Evolutionary conservation across 371 early-diverging fungal genomes (phyloP).

Genomic region (Actinomortierella wolfii): DNA sequence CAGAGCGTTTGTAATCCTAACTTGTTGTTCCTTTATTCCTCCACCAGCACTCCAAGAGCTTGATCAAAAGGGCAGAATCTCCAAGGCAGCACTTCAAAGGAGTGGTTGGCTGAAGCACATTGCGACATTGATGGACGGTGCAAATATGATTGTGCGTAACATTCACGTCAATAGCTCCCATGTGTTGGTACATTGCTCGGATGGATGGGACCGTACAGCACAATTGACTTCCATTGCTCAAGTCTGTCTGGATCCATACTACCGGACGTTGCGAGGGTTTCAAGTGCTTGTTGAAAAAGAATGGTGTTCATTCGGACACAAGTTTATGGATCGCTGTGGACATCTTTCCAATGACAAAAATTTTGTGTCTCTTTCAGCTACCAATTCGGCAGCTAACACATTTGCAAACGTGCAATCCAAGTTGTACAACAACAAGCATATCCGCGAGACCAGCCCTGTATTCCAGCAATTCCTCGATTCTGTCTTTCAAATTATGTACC

Average conservation of each 20-base stretch:
- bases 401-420: conserved; percentile 76
- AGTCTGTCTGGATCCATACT: conserved; percentile 93
- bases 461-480: conserved; percentile 97
- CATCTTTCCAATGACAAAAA: conserved; percentile 80
- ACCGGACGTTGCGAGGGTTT: conserved; percentile 92
- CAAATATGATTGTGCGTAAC: conserved; percentile 79
- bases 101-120: conserved; percentile 93
- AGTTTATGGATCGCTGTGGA: conserved; percentile 92
- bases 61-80: conserved; percentile 57
- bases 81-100: conserved; percentile 55
- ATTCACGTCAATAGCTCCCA: conserved; percentile 79
- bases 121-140: conserved; percentile 79
- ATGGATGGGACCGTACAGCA: conserved; percentile 98
- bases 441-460: conserved; percentile 90
- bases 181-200: conserved; percentile 97
- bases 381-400: conserved; percentile 65
- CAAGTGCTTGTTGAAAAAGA: conserved; percentile 93
- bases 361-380: conserved; percentile 62
- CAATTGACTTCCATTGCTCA: conserved; percentile 89
- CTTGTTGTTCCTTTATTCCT: neutral
- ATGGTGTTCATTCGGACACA: conserved; percentile 96
- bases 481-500: conserved; percentile 87
- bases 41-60: conserved; percentile 57
- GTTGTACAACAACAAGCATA: conserved; percentile 62
- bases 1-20: neutral